Conservation (phyloP, 164 flowering plant species). For the Sextonia rubra region DNA sequence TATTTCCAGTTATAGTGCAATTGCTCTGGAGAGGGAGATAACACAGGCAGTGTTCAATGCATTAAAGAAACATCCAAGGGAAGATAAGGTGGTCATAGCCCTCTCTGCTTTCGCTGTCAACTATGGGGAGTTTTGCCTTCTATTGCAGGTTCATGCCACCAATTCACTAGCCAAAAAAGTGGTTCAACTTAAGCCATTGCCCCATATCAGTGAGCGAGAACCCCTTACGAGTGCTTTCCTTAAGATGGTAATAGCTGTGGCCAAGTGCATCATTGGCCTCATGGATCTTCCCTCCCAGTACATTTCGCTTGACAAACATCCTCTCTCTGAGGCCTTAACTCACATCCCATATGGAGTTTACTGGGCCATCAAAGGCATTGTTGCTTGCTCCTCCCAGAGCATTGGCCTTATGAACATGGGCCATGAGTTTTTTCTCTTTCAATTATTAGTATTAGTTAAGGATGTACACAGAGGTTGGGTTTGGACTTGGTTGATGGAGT, state of each 20-base stretch:
- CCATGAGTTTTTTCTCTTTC: too few relatives aligned
- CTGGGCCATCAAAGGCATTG: constrained; percentile 44
- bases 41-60: constrained; percentile 38
- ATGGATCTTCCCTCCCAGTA: constrained; percentile 37
- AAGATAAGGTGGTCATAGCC: constrained; percentile 41
- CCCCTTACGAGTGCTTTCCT: constrained; percentile 31
- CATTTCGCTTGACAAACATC: constrained; percentile 29
- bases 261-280: constrained; percentile 40
- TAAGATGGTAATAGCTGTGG: constrained; percentile 32
- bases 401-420: constrained; percentile 18
- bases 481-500: not conserved
- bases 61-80: constrained; percentile 45
- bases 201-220: constrained; percentile 41
- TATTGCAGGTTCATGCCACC: constrained; percentile 26
- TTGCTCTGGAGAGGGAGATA: constrained; percentile 49
- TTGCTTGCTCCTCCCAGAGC: constrained; percentile 43
- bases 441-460: too few relatives aligned
- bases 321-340: constrained; percentile 26
- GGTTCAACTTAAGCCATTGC: constrained; percentile 39
- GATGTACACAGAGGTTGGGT: not conserved
- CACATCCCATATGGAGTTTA: constrained; percentile 48
- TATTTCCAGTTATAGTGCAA: constrained; percentile 53
- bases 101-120: constrained; percentile 39
- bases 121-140: constrained; percentile 52
- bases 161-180: constrained; percentile 41